Evolutionary conservation across 1,284 basidiomycete genomes (phyloP).

Genomic region (Schizopora paradoxa): DNA sequence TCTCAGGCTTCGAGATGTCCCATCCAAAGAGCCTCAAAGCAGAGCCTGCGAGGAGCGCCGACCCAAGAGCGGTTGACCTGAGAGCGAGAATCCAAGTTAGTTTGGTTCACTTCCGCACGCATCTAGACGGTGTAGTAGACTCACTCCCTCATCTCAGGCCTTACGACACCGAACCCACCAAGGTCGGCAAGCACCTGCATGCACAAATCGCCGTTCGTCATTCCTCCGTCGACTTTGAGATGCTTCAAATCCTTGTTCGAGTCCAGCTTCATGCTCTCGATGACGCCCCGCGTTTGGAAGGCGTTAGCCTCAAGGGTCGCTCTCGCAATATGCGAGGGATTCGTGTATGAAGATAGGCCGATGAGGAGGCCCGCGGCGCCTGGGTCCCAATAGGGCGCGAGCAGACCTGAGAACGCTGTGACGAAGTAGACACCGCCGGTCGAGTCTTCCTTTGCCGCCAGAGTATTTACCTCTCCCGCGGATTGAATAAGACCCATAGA

Average conservation of each 20-base stretch:
- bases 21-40: constrained; percentile 92
- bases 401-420: constrained; percentile 89
- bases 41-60: constrained; percentile 90
- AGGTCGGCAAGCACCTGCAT: constrained; percentile 94
- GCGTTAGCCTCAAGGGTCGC: constrained; percentile 90
- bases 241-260: constrained; percentile 66
- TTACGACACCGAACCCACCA: constrained; percentile 85
- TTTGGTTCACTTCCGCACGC: constrained; percentile 2
- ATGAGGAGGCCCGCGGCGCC: constrained; percentile 81
- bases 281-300: constrained; percentile 89
- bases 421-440: constrained; percentile 97
- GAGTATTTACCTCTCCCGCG: constrained; percentile 79
- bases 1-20: constrained; percentile 83
- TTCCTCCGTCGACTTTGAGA: constrained; percentile 91
- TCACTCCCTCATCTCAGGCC: constrained; percentile 95
- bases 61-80: constrained; percentile 93
- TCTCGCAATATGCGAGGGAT: constrained; percentile 88
- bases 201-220: constrained; percentile 86
- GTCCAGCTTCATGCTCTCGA: constrained; percentile 92
- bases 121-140: constrained; percentile 27
- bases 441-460: constrained; percentile 75
- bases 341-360: constrained; percentile 87
- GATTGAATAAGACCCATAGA: constrained; percentile 80
- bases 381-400: constrained; percentile 92
- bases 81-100: constrained; percentile 3